These are phyloP conservation scores for Senecio squalidus DNA, from an alignment of 140 eudicot species.

Conservation along the genomic window DNA sequence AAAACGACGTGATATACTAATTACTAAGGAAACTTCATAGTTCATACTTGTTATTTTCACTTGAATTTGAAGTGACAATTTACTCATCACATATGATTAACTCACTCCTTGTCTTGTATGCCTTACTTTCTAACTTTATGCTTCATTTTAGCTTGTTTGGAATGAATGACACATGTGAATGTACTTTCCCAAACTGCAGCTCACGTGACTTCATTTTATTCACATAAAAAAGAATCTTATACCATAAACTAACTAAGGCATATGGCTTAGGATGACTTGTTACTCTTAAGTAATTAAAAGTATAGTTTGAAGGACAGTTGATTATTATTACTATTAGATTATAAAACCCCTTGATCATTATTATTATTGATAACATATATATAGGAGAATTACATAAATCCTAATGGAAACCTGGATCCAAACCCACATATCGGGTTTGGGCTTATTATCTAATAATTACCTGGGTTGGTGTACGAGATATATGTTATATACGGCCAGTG, in stretches of 20 bases:
- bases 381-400: no score
- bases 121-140: conserved; percentile 36
- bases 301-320: no score
- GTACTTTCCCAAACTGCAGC: conserved; percentile 44
- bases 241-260: conserved; percentile 1
- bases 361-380: no score
- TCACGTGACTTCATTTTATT: conserved; percentile 45
- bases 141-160: conserved; percentile 24
- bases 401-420: no score
- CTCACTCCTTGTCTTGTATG: conserved; percentile 7
- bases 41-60: not conserved
- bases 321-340: no score
- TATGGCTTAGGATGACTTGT: conserved; percentile 1
- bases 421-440: no score
- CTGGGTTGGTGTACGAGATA: no score
- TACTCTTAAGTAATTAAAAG: no score
- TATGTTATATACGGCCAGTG: no score
- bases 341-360: no score
- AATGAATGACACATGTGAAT: conserved; percentile 50
- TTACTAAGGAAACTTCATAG: no score
- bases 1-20: not conserved
- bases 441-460: no score
- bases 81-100: conserved; percentile 14
- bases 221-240: conserved; percentile 25
- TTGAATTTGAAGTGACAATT: not conserved